Evolutionary conservation across 106 monocot genomes (phyloP).

Genomic region (Narthecium ossifragum): DNA sequence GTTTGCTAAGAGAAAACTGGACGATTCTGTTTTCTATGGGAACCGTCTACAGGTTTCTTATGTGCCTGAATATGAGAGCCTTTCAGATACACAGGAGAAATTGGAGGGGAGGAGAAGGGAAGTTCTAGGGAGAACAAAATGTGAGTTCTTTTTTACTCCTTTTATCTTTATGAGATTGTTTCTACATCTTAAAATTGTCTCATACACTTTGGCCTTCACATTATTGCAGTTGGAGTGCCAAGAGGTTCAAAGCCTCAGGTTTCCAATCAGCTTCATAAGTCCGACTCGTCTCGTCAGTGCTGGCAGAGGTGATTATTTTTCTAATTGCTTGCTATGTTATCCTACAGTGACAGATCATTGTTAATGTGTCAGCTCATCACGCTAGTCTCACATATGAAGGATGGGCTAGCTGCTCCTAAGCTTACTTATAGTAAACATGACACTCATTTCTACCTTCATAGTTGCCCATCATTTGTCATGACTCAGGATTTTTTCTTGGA

Average conservation of each 20-base stretch:
- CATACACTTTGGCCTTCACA: neutral
- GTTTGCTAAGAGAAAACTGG: constrained; percentile 94
- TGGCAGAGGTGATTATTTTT: constrained; percentile 3
- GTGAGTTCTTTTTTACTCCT: constrained; percentile 25
- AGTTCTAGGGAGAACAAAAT: constrained; percentile 46
- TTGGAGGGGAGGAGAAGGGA: constrained; percentile 72
- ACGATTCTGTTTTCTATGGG: constrained; percentile 82
- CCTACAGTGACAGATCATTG: too few relatives aligned
- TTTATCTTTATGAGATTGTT: neutral
- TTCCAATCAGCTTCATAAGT: neutral
- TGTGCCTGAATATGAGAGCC: constrained; percentile 80
- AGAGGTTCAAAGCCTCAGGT: constrained; percentile 17
- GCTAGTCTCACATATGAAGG: too few relatives aligned
- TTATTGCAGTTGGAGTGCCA: too few relatives aligned
- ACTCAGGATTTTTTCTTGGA: too few relatives aligned
- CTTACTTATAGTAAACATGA: too few relatives aligned
- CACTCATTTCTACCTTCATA: too few relatives aligned
- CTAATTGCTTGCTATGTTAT: too few relatives aligned
- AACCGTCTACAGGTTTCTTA: constrained; percentile 71
- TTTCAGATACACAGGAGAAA: constrained; percentile 78
- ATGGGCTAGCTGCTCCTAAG: too few relatives aligned
- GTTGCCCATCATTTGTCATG: too few relatives aligned
- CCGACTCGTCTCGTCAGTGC: constrained; percentile 3
- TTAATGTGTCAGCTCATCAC: too few relatives aligned
- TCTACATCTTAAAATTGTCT: neutral